Conservation (phyloP, 805 yeast species). For the Candida xyloterini region DNA sequence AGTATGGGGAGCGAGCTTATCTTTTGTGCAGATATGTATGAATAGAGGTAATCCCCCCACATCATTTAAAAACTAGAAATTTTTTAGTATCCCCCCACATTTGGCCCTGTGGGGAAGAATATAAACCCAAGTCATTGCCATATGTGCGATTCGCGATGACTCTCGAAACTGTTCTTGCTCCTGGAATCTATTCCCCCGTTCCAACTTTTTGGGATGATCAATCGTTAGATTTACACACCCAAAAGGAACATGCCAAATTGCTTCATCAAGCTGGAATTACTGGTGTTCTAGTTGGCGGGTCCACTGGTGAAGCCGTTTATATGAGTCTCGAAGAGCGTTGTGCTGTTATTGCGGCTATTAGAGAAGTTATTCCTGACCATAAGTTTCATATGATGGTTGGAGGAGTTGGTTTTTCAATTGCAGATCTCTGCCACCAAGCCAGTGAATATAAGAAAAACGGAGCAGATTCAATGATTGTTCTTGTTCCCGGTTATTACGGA, state of each 20-base stretch:
- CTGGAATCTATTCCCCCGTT: constrained; percentile 52
- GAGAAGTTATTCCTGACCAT: constrained; percentile 35
- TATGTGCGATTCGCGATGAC: not conserved
- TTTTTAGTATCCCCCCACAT: not conserved
- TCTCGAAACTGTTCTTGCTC: constrained; percentile 35
- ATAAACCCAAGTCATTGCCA: not conserved
- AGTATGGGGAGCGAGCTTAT: constrained; percentile 47
- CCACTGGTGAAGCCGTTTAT: constrained; percentile 56
- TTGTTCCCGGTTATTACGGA: constrained; percentile 51
- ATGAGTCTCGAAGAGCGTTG: constrained; percentile 44
- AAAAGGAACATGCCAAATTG: constrained; percentile 42
- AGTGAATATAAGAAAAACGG: constrained; percentile 34
- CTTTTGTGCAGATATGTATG: constrained; percentile 50
- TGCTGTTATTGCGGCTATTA: constrained; percentile 31
- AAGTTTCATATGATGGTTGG: constrained; percentile 46
- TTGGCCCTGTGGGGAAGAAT: not conserved
- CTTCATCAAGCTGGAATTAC: constrained; percentile 42
- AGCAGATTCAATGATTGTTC: constrained; percentile 37
- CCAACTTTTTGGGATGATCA: constrained; percentile 50
- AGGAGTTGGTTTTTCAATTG: constrained; percentile 42
- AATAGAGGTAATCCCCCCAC: constrained; percentile 6
- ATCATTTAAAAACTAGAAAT: too few relatives aligned
- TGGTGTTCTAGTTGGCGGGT: constrained; percentile 49
- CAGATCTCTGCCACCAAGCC: constrained; percentile 43
- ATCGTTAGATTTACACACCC: constrained; percentile 41